Evolutionary conservation across 805 yeast genomes (phyloP).

Genomic region (Zygoascus ofunaensis): DNA sequence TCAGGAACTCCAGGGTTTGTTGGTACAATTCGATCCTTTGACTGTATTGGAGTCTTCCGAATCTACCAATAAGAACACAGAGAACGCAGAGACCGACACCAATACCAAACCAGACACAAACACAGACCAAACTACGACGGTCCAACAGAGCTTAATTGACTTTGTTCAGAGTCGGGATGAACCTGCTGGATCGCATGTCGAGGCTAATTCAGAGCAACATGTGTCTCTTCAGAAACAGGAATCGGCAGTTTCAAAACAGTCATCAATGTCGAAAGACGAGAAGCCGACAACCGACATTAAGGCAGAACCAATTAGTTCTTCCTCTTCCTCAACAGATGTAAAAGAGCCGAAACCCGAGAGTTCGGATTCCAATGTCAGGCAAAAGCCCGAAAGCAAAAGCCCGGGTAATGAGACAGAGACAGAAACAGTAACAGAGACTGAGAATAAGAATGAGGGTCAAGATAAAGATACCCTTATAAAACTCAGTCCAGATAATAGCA

Average conservation of each 20-base stretch:
- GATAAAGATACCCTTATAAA: no score
- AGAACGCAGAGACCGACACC: background rate
- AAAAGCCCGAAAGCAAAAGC: no score
- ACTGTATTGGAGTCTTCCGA: constrained; percentile 2
- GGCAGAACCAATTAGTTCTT: background rate
- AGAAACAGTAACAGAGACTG: background rate
- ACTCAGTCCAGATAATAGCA: no score
- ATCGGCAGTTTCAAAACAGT: background rate
- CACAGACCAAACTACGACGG: background rate
- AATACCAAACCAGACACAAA: background rate
- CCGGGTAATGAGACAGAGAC: no score
- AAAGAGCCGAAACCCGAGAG: background rate
- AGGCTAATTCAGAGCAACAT: background rate
- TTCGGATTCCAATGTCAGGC: no score
- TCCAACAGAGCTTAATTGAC: background rate
- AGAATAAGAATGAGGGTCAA: background rate
- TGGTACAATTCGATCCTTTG: constrained; percentile 22
- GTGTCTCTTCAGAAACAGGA: background rate
- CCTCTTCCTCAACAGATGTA: no score
- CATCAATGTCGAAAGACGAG: background rate
- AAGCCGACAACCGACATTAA: background rate
- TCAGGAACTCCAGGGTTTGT: constrained; percentile 14
- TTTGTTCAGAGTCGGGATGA: background rate
- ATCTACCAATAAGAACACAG: background rate
- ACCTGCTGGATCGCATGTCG: background rate